phyloP scores from a whole-genome alignment of 176 grass and related monocot species.

The Tillandsia fasciculata region DNA sequence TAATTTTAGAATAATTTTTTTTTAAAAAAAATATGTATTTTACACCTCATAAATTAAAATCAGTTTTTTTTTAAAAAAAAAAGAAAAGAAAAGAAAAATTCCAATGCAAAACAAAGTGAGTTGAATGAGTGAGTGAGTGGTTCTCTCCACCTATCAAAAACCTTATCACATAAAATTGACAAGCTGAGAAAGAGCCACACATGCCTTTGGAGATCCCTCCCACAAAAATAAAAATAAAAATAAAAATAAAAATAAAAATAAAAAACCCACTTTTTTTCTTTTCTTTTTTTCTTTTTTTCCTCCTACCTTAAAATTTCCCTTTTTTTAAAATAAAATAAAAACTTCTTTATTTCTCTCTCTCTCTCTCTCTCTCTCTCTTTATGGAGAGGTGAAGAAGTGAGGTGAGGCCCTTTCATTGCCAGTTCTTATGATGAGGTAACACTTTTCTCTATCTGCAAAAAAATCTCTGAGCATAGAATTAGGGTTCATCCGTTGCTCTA shows the following conservation, averaged over 20 bases:
- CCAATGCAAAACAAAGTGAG: neutral
- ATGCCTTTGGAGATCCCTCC: neutral
- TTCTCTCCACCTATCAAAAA: neutral
- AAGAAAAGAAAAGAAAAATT: neutral
- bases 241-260: neutral
- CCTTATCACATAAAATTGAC: slow-evolving; percentile 12
- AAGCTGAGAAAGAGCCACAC: slow-evolving; percentile 12
- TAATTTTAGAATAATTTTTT: no score
- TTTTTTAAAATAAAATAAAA: no score
- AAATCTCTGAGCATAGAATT: neutral
- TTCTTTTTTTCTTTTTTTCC: neutral
- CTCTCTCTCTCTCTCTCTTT: neutral
- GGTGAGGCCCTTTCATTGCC: neutral
- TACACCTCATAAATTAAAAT: neutral
- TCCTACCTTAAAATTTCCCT: no score
- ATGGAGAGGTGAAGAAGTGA: neutral
- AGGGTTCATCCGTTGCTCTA: slow-evolving; percentile 1
- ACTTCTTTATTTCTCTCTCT: no score
- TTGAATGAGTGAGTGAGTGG: neutral
- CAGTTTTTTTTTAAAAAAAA: neutral
- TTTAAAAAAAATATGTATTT: no score
- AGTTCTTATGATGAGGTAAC: neutral
- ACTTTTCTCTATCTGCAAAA: neutral
- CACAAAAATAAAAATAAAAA: neutral
- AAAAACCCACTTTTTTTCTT: neutral